Evolutionary conservation across 148 eudicot species (phyloP).

Genomic region (Chenopodium suecicum): DNA sequence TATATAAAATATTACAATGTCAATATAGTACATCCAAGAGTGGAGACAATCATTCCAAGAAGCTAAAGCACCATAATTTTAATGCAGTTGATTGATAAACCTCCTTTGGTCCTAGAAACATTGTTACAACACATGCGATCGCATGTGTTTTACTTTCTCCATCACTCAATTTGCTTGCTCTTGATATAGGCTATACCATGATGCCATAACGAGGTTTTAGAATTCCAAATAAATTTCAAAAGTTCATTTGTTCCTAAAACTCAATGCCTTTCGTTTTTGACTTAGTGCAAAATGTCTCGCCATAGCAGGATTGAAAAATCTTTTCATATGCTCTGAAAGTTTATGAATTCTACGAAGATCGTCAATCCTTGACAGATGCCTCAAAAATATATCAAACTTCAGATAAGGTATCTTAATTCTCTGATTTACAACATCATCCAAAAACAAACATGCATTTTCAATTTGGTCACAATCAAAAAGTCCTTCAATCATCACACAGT

Average conservation of each 20-base stretch:
- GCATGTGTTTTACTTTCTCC: background rate
- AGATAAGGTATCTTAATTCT: constrained; percentile 73
- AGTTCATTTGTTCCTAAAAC: constrained; percentile 40
- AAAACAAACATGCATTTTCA: constrained; percentile 58
- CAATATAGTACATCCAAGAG: background rate
- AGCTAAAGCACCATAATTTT: background rate
- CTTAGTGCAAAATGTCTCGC: constrained; percentile 69
- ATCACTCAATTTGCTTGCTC: background rate
- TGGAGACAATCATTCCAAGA: background rate
- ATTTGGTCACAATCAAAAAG: constrained; percentile 53
- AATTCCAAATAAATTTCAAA: background rate
- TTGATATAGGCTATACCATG: background rate
- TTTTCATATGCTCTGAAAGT: constrained; percentile 85
- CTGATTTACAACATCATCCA: constrained; percentile 63
- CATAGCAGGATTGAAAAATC: constrained; percentile 81
- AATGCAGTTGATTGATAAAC: background rate
- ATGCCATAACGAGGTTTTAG: background rate
- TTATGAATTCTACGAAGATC: constrained; percentile 70
- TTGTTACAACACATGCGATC: background rate
- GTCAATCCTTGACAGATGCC: constrained; percentile 67
- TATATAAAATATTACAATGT: background rate
- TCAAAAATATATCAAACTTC: constrained; percentile 70
- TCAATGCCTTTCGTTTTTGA: constrained; percentile 72
- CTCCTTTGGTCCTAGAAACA: background rate
- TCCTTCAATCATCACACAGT: constrained; percentile 89